phyloP scores from a whole-genome alignment of 768 basidiomycete species.

The Phlebiopsis flavidoalba region DNA sequence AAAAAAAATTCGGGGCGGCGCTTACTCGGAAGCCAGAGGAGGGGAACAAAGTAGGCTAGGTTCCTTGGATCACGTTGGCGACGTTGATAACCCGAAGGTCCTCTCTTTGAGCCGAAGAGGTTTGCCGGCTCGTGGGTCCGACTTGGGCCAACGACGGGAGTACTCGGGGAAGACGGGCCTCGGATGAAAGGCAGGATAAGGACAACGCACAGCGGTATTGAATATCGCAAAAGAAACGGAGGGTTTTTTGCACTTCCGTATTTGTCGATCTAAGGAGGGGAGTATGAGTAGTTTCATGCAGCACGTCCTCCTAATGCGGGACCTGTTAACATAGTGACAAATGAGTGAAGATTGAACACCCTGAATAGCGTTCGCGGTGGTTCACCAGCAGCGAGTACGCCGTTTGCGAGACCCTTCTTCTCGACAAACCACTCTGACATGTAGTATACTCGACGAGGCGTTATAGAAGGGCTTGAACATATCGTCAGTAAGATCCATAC shows the following conservation, averaged over 20 bases:
- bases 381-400: conserved; percentile 25
- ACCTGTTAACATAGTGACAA: conserved; percentile 7
- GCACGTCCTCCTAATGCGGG: conserved; percentile 25
- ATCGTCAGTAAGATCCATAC: not conserved
- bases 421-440: conserved; percentile 29
- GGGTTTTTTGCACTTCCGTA: conserved; percentile 19
- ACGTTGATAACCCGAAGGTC: conserved; percentile 20
- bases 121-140: not conserved
- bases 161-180: conserved; percentile 23
- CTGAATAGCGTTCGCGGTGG: not conserved
- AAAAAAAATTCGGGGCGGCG: too few relatives aligned
- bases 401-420: conserved; percentile 28
- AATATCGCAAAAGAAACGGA: conserved; percentile 17
- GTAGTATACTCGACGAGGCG: conserved; percentile 23
- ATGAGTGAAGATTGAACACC: not conserved
- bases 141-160: conserved; percentile 14
- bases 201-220: conserved; percentile 13
- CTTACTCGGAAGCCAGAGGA: conserved; percentile 23
- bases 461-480: conserved; percentile 20
- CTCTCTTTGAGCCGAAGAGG: conserved; percentile 17
- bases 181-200: conserved; percentile 18
- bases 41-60: conserved; percentile 23
- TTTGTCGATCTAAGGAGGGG: conserved; percentile 17
- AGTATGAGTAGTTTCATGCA: conserved; percentile 24
- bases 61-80: conserved; percentile 20